Base-by-base conservation (phyloP, 2,329 filamentous ascomycete species). In the Pyricularia sp. region DNA sequence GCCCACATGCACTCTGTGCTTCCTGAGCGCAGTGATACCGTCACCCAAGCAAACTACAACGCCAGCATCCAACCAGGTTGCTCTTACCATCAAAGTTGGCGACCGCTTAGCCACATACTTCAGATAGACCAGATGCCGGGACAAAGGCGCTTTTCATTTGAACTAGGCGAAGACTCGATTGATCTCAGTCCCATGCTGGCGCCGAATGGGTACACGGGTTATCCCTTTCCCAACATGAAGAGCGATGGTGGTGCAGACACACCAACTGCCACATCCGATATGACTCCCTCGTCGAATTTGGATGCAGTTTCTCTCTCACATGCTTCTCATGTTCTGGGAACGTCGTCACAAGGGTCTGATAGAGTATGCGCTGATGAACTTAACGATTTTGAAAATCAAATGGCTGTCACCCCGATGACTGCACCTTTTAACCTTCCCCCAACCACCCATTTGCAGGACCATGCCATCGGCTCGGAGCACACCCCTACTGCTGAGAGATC, bases 91-190 rank as follows among this genome's bases (percentile, higher is more conserved):
- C 62, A 63, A 28, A 53, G 7, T 19, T 28, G 16, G 24, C 62
- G 40, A 26, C 62, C 13, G 33, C 31, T 8, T 35, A 24, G 24
- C 62, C 40, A 63, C 13, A 28, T 49, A 8, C 19, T 35, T n/a
- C 31, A 30, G 26, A 24, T 6, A 13, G 19, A 19, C 7, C 13
- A 28, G 22, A n/a, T 49, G 1, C 7, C 19, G 7, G 40, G 49
- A 19, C 24, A 53, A 22, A 63, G 28, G 40, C 62, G 62, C 1
- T 65, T 65, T 19, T 65, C 64, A 10, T 65, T 65, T 19, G 55
- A 62, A 49, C 9, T 44, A 22, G 64, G 64, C 30, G 64, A 65
- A 24, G 64, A 65, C 24, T 44, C 26, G 13, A 33, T 62, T 22
- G 16, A 19, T 26, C 31, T 62, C 30, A 35, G 60, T 16, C 60